Conservation (phyloP, 306 rosid genomes). For the Heteromeles arbutifolia region DNA sequence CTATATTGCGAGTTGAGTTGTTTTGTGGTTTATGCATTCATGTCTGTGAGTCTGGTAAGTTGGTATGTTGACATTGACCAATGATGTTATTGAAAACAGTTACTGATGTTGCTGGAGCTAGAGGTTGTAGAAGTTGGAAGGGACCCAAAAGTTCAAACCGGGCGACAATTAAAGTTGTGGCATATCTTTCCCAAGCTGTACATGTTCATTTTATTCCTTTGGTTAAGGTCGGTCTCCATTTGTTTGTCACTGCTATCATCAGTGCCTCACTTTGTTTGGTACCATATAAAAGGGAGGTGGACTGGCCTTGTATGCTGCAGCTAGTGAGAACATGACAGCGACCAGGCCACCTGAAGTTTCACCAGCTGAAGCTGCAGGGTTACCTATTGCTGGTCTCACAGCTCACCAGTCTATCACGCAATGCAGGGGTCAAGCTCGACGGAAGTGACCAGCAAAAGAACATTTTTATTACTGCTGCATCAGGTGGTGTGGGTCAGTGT, state of each 20-base stretch:
- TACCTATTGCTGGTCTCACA: conserved; percentile 55
- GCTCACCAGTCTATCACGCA: conserved; percentile 50
- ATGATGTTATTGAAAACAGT: conserved; percentile 15
- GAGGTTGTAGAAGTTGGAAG: conserved; percentile 50
- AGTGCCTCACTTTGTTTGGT: not conserved
- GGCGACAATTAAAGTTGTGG: conserved; percentile 53
- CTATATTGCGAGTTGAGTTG: not conserved
- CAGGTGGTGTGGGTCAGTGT: conserved; percentile 72
- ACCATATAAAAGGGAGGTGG: conserved; percentile 46
- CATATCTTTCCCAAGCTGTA: conserved; percentile 35
- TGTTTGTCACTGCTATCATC: not conserved
- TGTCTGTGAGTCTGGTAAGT: not conserved
- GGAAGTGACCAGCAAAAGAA: conserved; percentile 34
- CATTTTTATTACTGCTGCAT: conserved; percentile 65
- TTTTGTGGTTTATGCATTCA: not conserved
- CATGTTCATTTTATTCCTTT: conserved; percentile 4
- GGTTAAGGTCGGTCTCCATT: not conserved
- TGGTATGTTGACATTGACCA: not conserved
- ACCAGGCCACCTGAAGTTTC: conserved; percentile 45
- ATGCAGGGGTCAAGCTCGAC: conserved; percentile 42
- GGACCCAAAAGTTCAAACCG: conserved; percentile 40
- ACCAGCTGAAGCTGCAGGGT: conserved; percentile 44
- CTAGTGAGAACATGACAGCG: conserved; percentile 33
- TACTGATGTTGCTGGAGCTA: conserved; percentile 52
- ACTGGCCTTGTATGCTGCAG: conserved; percentile 48